Conservation (phyloP, 208 protist species). For the Leishmania tarentolae region DNA sequence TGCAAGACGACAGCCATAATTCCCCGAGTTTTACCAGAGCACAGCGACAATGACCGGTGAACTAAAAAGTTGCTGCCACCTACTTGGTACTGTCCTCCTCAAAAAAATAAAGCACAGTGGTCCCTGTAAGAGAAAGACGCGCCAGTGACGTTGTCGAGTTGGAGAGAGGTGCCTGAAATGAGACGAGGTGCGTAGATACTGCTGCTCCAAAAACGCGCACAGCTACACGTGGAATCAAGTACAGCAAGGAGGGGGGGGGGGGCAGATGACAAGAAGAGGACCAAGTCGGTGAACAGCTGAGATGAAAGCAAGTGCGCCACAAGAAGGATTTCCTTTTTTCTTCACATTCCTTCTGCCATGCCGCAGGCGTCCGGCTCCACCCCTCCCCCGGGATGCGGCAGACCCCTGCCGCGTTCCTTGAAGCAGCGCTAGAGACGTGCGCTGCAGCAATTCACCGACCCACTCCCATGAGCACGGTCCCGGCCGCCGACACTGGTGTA, state of each 20-base stretch:
- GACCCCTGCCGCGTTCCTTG: background rate
- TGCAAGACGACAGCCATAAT: constrained; percentile 76
- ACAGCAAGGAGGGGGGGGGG: background rate
- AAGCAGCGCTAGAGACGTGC: background rate
- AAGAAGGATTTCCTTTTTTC: background rate
- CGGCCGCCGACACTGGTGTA: background rate
- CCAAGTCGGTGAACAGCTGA: background rate
- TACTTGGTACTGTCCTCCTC: background rate
- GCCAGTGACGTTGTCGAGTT: background rate
- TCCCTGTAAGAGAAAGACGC: background rate
- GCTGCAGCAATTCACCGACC: background rate
- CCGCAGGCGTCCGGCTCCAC: too few species aligned
- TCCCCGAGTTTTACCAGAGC: background rate
- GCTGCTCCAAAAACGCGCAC: background rate
- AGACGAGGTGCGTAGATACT: background rate
- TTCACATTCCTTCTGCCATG: too few species aligned
- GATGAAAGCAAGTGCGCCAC: background rate
- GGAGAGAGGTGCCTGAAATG: background rate
- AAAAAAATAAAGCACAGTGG: background rate
- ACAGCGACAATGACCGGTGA: background rate
- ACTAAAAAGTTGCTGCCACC: background rate
- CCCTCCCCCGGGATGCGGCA: too few species aligned
- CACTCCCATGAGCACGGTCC: background rate
- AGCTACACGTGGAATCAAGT: background rate
- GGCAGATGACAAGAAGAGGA: background rate